A percentile compares a stretch with the other conserved stretches of the same genome.
Evolutionary conservation across 1,139 yeast species (phyloP).

Genomic region (Ogataea hybrid): DNA sequence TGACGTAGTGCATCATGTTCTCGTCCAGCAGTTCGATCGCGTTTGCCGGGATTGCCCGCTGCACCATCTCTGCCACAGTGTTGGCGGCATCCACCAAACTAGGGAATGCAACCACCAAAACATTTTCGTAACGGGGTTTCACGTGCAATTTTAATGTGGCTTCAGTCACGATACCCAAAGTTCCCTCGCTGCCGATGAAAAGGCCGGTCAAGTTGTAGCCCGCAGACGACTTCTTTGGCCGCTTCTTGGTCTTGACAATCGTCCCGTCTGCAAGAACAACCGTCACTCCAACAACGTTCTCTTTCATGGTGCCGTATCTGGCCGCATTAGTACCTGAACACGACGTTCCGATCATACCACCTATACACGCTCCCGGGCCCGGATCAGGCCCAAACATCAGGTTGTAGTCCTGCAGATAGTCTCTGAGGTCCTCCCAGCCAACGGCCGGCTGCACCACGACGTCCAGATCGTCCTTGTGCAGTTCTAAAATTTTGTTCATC

Average conservation of each 20-base stretch:
- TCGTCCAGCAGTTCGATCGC: slow-evolving; percentile 71
- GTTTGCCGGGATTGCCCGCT: slow-evolving; percentile 60
- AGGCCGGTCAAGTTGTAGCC: slow-evolving; percentile 71
- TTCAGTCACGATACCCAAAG: slow-evolving; percentile 73
- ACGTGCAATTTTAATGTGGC: slow-evolving; percentile 69
- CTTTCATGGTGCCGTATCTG: slow-evolving; percentile 75
- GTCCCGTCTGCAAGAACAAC: slow-evolving; percentile 82
- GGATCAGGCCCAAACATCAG: slow-evolving; percentile 79
- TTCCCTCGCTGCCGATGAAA: slow-evolving; percentile 75
- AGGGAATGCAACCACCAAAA: slow-evolving; percentile 66
- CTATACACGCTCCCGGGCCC: slow-evolving; percentile 78
- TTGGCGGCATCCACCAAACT: slow-evolving; percentile 61
- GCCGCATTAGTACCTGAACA: slow-evolving; percentile 82
- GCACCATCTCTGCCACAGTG: slow-evolving; percentile 58
- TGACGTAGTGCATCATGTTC: slow-evolving; percentile 67
- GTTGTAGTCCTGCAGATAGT: slow-evolving; percentile 47
- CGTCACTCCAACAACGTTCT: slow-evolving; percentile 66
- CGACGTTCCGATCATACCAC: slow-evolving; percentile 74
- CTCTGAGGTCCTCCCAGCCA: slow-evolving; percentile 75
- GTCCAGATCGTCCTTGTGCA: slow-evolving; percentile 66
- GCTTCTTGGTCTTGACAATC: slow-evolving; percentile 62
- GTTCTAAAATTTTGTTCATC: slow-evolving; percentile 55
- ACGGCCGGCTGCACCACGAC: slow-evolving; percentile 73
- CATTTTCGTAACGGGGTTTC: slow-evolving; percentile 58
- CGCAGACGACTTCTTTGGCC: slow-evolving; percentile 77